Evolutionary conservation across 73 alveolate species (phyloP), one percentile per base, ranked within the genome.

Genomic region (Paramecium sonneborni): DNA sequence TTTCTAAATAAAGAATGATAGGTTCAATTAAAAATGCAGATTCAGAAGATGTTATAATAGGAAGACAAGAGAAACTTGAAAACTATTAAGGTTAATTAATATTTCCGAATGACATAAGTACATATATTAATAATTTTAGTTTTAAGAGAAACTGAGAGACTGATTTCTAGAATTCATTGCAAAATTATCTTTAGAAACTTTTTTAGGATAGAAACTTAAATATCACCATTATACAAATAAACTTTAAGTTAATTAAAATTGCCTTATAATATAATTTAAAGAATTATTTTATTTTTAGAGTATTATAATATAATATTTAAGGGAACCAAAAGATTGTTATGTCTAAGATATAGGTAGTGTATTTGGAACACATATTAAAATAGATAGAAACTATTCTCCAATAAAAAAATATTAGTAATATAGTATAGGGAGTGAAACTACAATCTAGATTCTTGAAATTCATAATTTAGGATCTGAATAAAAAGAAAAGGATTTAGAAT

Each of bases 151-250:
- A 39, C 57, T 70, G 94, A 88, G 24, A 88, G 94, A 39, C 38
- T 67, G 30, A 88, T 88, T 44, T 88, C 94, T 0, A 62, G 94
- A 68, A 70, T 88, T 5, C 94, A 88, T 44, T 88, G 94, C 84
- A 88, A 52, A 69, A 18, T 88, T 9, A 69, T 70, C 52, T 30
- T 23, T 26, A 39, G 32, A 70, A 23, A 88, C 57, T 69, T 88
- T 44, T 82, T 82, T 28, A 88, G 90, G 24, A 48, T 20, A 24
- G 84, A 35, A 35, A 35, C 14, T 5, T 28, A 21, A 30, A 35
- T 72, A 23, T 20, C 6, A 18, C 86, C 86, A 12, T 37, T 32
- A 8, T 72, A 72, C 28, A 14, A 72, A 37, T 0, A 72, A 34
- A 72, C 57, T 1, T 18, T 72, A 30, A 14, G 18, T 34, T 15